Conservation (phyloP, 148 eudicot species). For the Arbutus unedo region DNA sequence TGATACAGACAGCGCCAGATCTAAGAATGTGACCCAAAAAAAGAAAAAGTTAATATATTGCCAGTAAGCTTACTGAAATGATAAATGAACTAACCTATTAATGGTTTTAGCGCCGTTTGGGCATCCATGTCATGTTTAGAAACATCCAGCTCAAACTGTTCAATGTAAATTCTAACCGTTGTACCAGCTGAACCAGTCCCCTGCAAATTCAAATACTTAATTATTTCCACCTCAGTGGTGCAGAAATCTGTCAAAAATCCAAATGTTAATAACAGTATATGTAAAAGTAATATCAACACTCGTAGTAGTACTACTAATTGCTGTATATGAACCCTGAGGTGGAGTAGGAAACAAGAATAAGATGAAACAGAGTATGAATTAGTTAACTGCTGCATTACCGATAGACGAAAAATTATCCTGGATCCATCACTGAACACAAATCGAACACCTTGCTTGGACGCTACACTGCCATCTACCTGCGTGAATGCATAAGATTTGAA, state of each 20-base stretch:
- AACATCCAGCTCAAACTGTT: conserved; percentile 85
- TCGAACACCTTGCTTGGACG: conserved; percentile 88
- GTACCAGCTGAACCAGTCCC: conserved; percentile 99
- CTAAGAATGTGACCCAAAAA: conserved; percentile 26
- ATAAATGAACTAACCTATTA: conserved; percentile 59
- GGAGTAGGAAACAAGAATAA: background rate
- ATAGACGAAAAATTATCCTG: conserved; percentile 82
- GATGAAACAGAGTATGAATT: background rate
- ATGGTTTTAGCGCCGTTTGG: conserved; percentile 80
- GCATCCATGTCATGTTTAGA: conserved; percentile 88
- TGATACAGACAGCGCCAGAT: conserved; percentile 66
- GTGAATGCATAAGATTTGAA: background rate
- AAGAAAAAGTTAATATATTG: background rate
- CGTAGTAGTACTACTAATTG: background rate
- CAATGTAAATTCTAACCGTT: conserved; percentile 79
- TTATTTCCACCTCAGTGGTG: conserved; percentile 4
- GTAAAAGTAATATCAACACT: background rate
- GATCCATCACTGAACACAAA: conserved; percentile 96
- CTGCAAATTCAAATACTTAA: conserved; percentile 36
- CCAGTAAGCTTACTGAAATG: background rate
- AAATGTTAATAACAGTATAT: background rate
- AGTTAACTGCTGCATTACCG: conserved; percentile 40
- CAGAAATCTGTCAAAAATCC: background rate
- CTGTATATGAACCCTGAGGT: background rate
- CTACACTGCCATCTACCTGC: conserved; percentile 94